Evolutionary conservation across 1,284 basidiomycete genomes (phyloP), one percentile per base, ranked within the genome.

Genomic region (Apiotrichum siamense): DNA sequence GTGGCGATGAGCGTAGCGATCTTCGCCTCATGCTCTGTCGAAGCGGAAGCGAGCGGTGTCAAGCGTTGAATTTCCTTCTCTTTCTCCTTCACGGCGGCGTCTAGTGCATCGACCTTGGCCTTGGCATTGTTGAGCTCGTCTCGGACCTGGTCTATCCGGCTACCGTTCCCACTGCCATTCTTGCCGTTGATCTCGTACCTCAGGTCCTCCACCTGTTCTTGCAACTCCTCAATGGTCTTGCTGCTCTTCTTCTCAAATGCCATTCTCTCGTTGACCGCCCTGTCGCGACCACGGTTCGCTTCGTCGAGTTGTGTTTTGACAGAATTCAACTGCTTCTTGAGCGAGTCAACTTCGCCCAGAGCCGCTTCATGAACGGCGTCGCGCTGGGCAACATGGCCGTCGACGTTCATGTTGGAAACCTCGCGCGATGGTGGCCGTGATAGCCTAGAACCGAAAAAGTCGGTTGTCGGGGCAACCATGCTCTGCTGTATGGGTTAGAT

Each of bases 181-280:
- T 61, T 53, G 18, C 55, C 64, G 9, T 71, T 64, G n/a, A 74
- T 47, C 54, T 75, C 70, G 29, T 61, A 67, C 25, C 58, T 62
- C 7, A 62, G 53, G 37, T 74, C 72, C 15, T 72, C 67, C 31
- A 72, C 48, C n/a, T 63, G 57, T 31, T 51, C 54, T 50, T 66
- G 52, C 24, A 74, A 43, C 1, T 54, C 63, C 17, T 69, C 67
- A 11, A 67, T 55, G 21, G 64, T 64, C 26, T 63, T 61, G 24
- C 59, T 60, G 4, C 59, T 47, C 1, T 59, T 49, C n/a, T 65
- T 57, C 55, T 74, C 68, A 1, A 65, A 27, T 0, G 70, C 69
- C 42, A 74, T 61, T 44, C 67, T 67, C 50, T 69, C 66, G 57
- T 76, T 76, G 32, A 70, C 65, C 5, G 67, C 61, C 47, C 71